Base-by-base conservation (phyloP, 805 yeast genomes). In the Wickerhamiella vanderwaltii region DNA sequence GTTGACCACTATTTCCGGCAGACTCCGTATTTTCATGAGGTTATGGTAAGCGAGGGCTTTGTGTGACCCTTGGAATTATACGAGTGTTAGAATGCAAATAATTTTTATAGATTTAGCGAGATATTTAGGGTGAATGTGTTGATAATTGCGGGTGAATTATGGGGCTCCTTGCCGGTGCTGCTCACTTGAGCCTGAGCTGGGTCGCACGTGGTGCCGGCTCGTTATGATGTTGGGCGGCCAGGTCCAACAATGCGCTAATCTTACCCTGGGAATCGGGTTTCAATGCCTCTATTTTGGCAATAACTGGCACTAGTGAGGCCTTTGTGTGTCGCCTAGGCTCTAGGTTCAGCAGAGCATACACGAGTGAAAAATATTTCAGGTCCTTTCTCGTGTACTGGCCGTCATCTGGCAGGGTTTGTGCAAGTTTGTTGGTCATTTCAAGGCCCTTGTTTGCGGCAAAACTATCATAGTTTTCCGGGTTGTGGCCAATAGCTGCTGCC, bases 401-500 rank as follows among this genome's bases (percentile, higher is more conserved):
- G 15, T 37, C 18, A 4, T 13, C 24, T 5, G 33, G 40, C 3
- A 37, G 34, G 22, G 28, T 17, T 7, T 37, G 29, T 3, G 32
- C 40, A 12, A 37, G 25, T n/a, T 26, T 20, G 13, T 29, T 25
- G 13, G 30, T 20, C n/a, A 38, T 5, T 3, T 38, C 35, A 17
- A 29, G 35, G 5, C 96, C 96, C 13, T 71, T 57, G 4, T 58
- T 49, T 23, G 64, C 57, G 30, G 65, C 71, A 52, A 91, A 88
- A 46, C 64, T 56, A 4, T 63, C 60, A 44, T 74, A 75, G 2
- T 76, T 79, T 0, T 61, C 62, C 20, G 63, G 60, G 54, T 75
- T 77, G 61, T 88, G 87, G 54, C 94, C 73, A 5, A 85, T 60
- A 11, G 77, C 65, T 29, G 79, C 75, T 0, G 93, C 72, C 13